Base-by-base conservation (phyloP, 805 yeast species). In the Nakazawaea ambrosiae region DNA sequence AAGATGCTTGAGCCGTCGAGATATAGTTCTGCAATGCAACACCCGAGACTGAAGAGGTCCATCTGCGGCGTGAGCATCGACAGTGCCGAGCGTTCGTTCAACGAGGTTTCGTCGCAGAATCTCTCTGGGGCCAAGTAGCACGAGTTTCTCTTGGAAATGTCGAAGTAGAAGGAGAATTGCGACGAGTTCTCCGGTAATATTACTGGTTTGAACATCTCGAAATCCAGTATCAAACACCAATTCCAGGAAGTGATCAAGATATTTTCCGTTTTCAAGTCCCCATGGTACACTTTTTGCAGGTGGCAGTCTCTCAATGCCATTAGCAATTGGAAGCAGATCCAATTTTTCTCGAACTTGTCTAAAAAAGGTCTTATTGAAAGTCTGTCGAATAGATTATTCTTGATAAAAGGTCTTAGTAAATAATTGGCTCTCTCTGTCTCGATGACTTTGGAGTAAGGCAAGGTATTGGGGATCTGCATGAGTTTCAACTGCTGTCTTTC, bases 61-160 rank as follows among this genome's bases (percentile, higher is more conserved):
- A 85, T 84, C 34, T 72, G 71, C 20, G 66, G 63, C 1, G 78
- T 70, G 20, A 84, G 53, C 11, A 46, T 48, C 2, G 45, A 28
- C 43, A 58, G 38, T 28, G 47, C 47, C 5, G 48, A 54, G 4
- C 50, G 57, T 2, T 51, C 51, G 4, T 60, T 47, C 18, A 50
- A 50, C 30, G 57, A 60, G 33, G 49, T 49, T 17, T 54, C 28
- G 43, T 60, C 48, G 49, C 65, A 43, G 50, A 92, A 90, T 46
- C 98, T 64, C 54, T 92, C 98, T 0, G 98, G 98, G 0, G 98
- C 97, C 30, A 92, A 57, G 56, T 90, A 90, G 57, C 98, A 92
- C 2, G 77, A 73, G 49, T 96, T 69, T 45, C 97, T 67, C 53
- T 77, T 85, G 2, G 95, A 83, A 3, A 90, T 85, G 59, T 92